Evolutionary conservation across 352 stramenopile species (phyloP), one percentile per base, ranked within the genome.

Genomic region (Pythium pyrilobum): DNA sequence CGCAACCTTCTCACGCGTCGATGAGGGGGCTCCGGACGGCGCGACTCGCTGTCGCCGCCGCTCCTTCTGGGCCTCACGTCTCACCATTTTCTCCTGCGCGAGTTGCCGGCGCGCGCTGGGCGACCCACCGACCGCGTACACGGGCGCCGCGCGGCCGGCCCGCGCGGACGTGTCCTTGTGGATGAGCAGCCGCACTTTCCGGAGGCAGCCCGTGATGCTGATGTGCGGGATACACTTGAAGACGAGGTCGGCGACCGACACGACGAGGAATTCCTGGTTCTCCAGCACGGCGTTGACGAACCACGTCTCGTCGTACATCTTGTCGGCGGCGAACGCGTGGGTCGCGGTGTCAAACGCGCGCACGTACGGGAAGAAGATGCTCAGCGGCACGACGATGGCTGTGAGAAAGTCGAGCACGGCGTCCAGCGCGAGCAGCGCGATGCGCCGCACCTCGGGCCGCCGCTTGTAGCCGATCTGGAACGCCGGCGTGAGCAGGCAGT

Each of bases 241-340:
- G 12, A 67, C 18, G 2, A 64, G 16, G 44, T 67, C 60, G n/a
- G 24, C 21, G 7, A 53, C 38, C 20, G 47, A 59, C 0, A 63
- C 25, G 36, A 62, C 43, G 45, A 77, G 66, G 29, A 80, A 63
- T 10, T 74, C 61, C 11, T 70, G 66, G 55, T 78, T 74, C 28
- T 81, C 72, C 1, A 71, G 56, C 12, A 85, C 59, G 12, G 72
- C 42, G 47, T 72, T 77, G 4, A 62, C 53, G 21, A 79, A 82
- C 27, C 25, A 59, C 13, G 29, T 52, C 24, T 85, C 74, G 8
- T 64, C 61, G 31, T 81, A 82, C 13, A 71, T 56, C 16, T 75
- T 31, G 4, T 52, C 16, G 7, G 60, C 23, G 5, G 60, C 32
- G 39, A 82, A 82, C 36, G 62, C 53, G 36, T 64, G 64, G 10